Conservation (phyloP, 2,329 filamentous ascomycete genomes). For the Dothistroma pini region DNA sequence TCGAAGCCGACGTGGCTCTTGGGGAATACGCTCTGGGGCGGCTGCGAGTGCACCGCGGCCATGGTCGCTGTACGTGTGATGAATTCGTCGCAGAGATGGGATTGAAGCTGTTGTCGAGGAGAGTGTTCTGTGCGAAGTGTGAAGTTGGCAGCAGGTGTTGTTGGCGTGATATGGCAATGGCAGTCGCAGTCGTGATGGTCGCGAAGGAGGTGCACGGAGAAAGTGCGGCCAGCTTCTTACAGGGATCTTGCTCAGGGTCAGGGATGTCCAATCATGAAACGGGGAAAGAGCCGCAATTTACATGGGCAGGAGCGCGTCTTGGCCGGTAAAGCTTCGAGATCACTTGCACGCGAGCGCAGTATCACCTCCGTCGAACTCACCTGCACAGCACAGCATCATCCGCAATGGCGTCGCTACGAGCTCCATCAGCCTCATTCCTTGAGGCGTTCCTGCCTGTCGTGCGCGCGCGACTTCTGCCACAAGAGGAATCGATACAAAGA, state of each 20-base stretch:
- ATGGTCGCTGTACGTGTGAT: conserved; percentile 12
- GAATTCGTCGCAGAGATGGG: background rate
- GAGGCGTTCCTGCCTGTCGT: conserved; percentile 53
- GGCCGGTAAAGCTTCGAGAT: conserved; percentile 12
- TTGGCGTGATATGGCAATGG: conserved; percentile 8
- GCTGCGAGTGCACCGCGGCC: conserved; percentile 50
- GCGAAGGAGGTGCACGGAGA: conserved; percentile 12
- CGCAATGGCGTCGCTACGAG: conserved; percentile 39
- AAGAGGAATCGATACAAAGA: conserved; percentile 44
- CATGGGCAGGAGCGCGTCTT: conserved; percentile 4
- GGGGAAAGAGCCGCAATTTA: conserved; percentile 14
- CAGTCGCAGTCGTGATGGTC: background rate
- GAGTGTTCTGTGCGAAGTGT: conserved; percentile 7
- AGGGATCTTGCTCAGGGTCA: conserved; percentile 17
- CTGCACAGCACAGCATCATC: conserved; percentile 2
- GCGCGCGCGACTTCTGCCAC: conserved; percentile 41
- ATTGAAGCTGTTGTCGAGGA: conserved; percentile 2
- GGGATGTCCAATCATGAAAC: conserved; percentile 16
- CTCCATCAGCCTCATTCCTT: conserved; percentile 41
- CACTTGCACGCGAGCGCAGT: background rate
- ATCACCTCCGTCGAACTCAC: background rate
- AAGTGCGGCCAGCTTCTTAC: conserved; percentile 15
- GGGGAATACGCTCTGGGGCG: conserved; percentile 64
- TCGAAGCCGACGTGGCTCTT: conserved; percentile 99
- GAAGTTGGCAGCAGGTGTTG: conserved; percentile 6